Percentiles rank a stretch among this genome's conserved stretches.
Evolutionary conservation across 768 basidiomycete species (phyloP).

Genomic region (Leccinum uliginosum): DNA sequence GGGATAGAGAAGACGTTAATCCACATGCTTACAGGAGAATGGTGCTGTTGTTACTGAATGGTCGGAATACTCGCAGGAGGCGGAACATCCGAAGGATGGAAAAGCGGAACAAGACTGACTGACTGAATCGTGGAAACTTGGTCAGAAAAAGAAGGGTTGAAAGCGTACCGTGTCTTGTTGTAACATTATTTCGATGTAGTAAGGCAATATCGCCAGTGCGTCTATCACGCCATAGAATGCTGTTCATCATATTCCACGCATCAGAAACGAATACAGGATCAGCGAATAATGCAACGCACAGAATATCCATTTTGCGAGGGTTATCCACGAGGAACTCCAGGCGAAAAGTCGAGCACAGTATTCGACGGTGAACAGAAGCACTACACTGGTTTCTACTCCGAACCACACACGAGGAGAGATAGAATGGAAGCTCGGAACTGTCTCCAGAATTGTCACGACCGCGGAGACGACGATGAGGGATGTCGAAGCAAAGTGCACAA

Average conservation of each 20-base stretch:
- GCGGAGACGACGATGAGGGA: conserved; percentile 72
- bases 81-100: conserved; percentile 90
- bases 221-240: conserved; percentile 88
- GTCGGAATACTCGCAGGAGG: conserved; percentile 81
- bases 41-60: conserved; percentile 81
- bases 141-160: neutral
- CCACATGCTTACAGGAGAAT: conserved; percentile 65
- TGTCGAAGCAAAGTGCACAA: conserved; percentile 68
- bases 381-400: conserved; percentile 80
- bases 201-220: conserved; percentile 79
- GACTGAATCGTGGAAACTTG: neutral
- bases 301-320: conserved; percentile 59
- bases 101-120: conserved; percentile 87
- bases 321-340: conserved; percentile 66
- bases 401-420: conserved; percentile 75
- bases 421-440: conserved; percentile 70
- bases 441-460: conserved; percentile 73
- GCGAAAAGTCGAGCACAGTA: conserved; percentile 69
- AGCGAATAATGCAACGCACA: conserved; percentile 41
- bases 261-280: neutral
- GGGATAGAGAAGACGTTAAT: neutral
- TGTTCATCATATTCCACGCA: conserved; percentile 17
- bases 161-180: conserved; percentile 77
- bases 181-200: conserved; percentile 81
- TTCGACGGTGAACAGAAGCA: conserved; percentile 84